Evolutionary conservation across 805 yeast species (phyloP).

Genomic region (Cephaloascus fragrans): DNA sequence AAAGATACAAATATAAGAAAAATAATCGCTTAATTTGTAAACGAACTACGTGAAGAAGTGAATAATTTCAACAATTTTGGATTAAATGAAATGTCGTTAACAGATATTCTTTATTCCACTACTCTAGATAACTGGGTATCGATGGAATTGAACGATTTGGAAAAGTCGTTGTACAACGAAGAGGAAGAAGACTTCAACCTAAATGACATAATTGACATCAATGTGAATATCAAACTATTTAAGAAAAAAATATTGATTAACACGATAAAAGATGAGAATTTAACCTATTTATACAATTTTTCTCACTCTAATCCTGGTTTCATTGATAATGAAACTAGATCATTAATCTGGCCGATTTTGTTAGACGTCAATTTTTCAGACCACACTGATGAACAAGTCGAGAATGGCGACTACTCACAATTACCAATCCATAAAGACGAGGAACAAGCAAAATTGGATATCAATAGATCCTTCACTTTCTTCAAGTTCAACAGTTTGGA

Average conservation of each 20-base stretch:
- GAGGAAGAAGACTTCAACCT: conserved; percentile 30
- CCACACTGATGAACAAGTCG: neutral
- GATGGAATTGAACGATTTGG: conserved; percentile 36
- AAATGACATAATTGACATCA: conserved; percentile 26
- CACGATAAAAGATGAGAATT: conserved; percentile 20
- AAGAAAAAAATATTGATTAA: conserved; percentile 27
- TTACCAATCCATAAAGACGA: conserved; percentile 52
- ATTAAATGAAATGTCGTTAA: neutral
- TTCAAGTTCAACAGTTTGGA: conserved; percentile 3
- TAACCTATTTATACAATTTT: conserved; percentile 16
- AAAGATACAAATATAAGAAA: too few relatives aligned
- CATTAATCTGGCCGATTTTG: conserved; percentile 42
- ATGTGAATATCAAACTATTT: conserved; percentile 22
- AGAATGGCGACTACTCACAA: conserved; percentile 9
- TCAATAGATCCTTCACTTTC: conserved; percentile 50
- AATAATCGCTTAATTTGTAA: too few relatives aligned
- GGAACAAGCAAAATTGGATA: conserved; percentile 71
- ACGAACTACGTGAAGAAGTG: too few relatives aligned
- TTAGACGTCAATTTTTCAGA: conserved; percentile 15
- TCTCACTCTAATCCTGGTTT: conserved; percentile 40
- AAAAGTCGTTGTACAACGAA: conserved; percentile 32
- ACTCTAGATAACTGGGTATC: conserved; percentile 37
- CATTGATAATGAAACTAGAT: conserved; percentile 27
- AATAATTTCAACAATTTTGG: too few relatives aligned
- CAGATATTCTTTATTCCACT: neutral